A percentile compares a stretch with the other conserved stretches of the same genome.
Evolutionary conservation across 2,329 filamentous ascomycete genomes (phyloP).

Genomic region (Curvularia sp.): DNA sequence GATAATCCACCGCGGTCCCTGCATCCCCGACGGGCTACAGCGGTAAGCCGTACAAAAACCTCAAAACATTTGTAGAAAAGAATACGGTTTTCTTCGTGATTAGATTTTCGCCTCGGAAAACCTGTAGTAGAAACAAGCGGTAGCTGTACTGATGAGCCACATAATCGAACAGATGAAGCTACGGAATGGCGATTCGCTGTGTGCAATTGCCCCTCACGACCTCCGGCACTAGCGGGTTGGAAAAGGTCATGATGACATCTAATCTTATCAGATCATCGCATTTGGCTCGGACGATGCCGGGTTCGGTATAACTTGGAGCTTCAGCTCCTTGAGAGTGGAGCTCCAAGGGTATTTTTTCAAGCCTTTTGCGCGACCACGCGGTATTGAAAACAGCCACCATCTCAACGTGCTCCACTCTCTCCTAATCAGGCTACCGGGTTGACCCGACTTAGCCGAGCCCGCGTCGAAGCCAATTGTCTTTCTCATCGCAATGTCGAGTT

Average conservation of each 20-base stretch:
- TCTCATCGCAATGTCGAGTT: background rate
- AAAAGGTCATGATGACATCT: slow-evolving; percentile 14
- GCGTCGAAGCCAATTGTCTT: background rate
- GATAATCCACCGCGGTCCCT: slow-evolving; percentile 4
- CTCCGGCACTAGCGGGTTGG: slow-evolving; percentile 4
- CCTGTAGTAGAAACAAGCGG: background rate
- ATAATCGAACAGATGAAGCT: background rate
- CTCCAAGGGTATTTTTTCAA: slow-evolving; percentile 1
- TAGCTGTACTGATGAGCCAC: background rate
- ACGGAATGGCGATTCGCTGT: slow-evolving; percentile 3
- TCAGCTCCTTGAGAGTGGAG: slow-evolving; percentile 4
- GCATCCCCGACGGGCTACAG: slow-evolving; percentile 1
- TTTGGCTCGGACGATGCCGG: slow-evolving; percentile 2
- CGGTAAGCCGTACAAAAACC: too few relatives aligned
- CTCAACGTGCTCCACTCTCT: slow-evolving; percentile 5
- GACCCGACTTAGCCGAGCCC: background rate
- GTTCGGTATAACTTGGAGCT: background rate
- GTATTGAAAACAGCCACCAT: slow-evolving; percentile 16
- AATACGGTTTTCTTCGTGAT: background rate
- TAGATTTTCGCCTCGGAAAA: background rate
- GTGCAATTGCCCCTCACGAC: slow-evolving; percentile 5
- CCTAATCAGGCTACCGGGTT: slow-evolving; percentile 4
- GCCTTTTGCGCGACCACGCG: background rate
- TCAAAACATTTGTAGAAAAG: background rate
- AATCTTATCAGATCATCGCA: slow-evolving; percentile 28